Conservation (phyloP, 257 asterid species). For the Ballota nigra region DNA sequence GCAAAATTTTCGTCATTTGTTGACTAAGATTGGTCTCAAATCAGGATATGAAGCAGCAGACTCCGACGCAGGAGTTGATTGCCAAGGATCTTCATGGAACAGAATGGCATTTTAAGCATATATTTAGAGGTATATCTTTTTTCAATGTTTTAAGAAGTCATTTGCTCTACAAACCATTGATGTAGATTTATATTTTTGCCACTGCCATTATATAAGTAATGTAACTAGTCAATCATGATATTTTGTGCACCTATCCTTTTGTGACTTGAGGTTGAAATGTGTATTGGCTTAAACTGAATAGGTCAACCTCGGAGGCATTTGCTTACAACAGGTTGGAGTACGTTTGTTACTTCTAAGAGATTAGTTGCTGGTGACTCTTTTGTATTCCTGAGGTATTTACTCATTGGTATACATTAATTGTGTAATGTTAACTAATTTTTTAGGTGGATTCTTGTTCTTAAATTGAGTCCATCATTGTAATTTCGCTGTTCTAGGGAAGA, state of each 20-base stretch:
- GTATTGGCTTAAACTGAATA: constrained; percentile 21
- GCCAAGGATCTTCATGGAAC: constrained; percentile 71
- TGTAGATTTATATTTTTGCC: background rate
- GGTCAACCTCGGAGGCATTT: constrained; percentile 90
- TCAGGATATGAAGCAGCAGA: constrained; percentile 79
- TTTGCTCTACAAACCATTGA: background rate
- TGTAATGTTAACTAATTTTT: background rate
- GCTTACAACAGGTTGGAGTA: constrained; percentile 90
- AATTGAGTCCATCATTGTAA: background rate
- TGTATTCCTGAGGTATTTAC: constrained; percentile 62
- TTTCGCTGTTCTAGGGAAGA: constrained; percentile 49
- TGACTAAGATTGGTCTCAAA: constrained; percentile 20
- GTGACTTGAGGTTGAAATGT: constrained; percentile 7
- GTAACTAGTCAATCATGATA: background rate
- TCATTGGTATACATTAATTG: background rate
- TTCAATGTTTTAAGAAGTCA: background rate
- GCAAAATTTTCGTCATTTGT: background rate
- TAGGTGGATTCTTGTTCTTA: background rate
- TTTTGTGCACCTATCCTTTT: background rate
- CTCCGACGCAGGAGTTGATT: constrained; percentile 68
- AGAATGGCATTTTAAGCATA: constrained; percentile 81
- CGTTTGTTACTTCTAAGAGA: constrained; percentile 72
- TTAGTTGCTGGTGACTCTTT: constrained; percentile 77
- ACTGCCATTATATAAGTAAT: background rate
- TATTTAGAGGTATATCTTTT: constrained; percentile 55